phyloP scores from a whole-genome alignment of 345 rosid species.

The Lumnitzera littorea region DNA sequence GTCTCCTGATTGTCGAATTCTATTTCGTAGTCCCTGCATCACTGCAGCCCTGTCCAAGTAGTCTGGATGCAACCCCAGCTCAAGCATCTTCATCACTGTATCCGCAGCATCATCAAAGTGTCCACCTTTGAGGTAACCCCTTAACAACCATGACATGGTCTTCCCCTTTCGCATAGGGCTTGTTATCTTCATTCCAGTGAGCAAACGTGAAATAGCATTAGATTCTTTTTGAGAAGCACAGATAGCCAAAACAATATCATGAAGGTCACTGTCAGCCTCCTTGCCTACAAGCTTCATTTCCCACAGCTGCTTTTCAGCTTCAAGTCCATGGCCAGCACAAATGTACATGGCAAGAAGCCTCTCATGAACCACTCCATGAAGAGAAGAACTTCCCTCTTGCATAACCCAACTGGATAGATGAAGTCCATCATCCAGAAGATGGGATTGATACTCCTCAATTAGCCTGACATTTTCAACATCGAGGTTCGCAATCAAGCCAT shows the following conservation, averaged over 20 bases:
- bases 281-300: conserved; percentile 79
- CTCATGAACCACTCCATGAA: conserved; percentile 66
- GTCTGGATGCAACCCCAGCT: conserved; percentile 68
- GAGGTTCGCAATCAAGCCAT: conserved; percentile 52
- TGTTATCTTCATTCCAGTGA: conserved; percentile 45
- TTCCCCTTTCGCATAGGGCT: conserved; percentile 47
- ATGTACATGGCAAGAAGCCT: conserved; percentile 88
- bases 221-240: conserved; percentile 78
- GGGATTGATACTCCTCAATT: conserved; percentile 62
- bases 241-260: conserved; percentile 76
- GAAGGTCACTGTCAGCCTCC: conserved; percentile 73
- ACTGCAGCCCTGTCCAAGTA: conserved; percentile 83
- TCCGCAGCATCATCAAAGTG: conserved; percentile 73
- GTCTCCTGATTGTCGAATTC: conserved; percentile 52
- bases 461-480: conserved; percentile 42
- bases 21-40: conserved; percentile 74
- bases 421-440: conserved; percentile 55
- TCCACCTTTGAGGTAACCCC: conserved; percentile 88
- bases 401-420: conserved; percentile 63
- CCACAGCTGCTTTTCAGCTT: conserved; percentile 90
- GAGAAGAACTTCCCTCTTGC: conserved; percentile 50
- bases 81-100: conserved; percentile 57
- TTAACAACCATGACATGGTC: conserved; percentile 67
- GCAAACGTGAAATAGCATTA: conserved; percentile 46
- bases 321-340: conserved; percentile 76